A percentile compares a stretch with the other conserved stretches of the same genome.
Conservation (phyloP, 2,329 filamentous ascomycete species). For the Fusarium brachygibbosum region DNA sequence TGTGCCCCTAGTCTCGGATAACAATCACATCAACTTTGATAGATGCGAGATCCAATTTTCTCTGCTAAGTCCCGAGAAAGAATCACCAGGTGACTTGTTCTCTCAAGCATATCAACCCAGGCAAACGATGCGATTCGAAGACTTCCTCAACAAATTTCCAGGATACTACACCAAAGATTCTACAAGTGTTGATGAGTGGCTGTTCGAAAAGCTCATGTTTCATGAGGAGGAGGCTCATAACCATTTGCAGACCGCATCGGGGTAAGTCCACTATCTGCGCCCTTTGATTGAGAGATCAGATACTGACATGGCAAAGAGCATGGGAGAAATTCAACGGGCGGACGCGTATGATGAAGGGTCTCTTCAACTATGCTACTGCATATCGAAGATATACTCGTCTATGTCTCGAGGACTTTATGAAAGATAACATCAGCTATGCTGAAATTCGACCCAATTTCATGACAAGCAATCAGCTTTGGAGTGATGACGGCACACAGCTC, state of each 20-base stretch:
- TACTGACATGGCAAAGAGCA: conserved; percentile 55
- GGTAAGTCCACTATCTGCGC: conserved; percentile 58
- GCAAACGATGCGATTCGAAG: conserved; percentile 59
- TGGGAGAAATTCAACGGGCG: conserved; percentile 76
- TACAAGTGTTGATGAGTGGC: conserved; percentile 63
- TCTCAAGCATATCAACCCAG: conserved; percentile 60
- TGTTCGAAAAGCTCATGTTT: conserved; percentile 73
- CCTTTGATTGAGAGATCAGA: not conserved
- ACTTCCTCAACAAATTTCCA: conserved; percentile 58
- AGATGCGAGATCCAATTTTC: conserved; percentile 74
- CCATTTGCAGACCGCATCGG: conserved; percentile 62
- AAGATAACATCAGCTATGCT: conserved; percentile 77
- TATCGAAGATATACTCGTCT: conserved; percentile 71
- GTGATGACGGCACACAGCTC: conserved; percentile 65
- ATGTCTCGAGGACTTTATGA: conserved; percentile 72
- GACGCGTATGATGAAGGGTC: conserved; percentile 79
- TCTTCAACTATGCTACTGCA: conserved; percentile 75
- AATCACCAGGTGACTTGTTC: conserved; percentile 63
- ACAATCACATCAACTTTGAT: conserved; percentile 61
- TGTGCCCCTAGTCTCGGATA: conserved; percentile 59
- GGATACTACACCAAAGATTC: conserved; percentile 40
- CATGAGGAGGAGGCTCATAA: conserved; percentile 71
- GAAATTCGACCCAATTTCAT: conserved; percentile 80
- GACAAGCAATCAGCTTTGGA: conserved; percentile 71
- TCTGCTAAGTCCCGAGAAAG: conserved; percentile 57